Conservation (phyloP, 2,329 filamentous ascomycete species). For the Xylariaceae sp. region DNA sequence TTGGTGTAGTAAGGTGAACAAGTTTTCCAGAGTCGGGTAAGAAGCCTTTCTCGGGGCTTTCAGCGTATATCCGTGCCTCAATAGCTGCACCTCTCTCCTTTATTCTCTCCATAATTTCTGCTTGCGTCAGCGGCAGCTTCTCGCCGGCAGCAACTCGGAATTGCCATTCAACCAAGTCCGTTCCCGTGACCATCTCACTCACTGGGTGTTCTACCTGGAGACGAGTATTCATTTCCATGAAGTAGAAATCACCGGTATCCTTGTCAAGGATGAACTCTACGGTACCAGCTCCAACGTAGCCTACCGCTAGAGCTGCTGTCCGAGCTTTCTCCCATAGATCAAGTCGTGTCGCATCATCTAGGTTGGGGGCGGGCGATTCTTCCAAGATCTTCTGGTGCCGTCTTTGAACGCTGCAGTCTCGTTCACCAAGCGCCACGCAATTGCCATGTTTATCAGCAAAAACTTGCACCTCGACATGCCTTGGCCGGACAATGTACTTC, state of each 20-base stretch:
- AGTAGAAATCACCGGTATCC: constrained; percentile 79
- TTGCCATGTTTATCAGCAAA: constrained; percentile 83
- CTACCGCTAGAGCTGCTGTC: constrained; percentile 73
- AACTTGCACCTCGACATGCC: constrained; percentile 89
- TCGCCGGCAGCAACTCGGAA: constrained; percentile 73
- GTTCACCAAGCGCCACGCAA: constrained; percentile 83
- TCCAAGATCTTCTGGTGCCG: constrained; percentile 91
- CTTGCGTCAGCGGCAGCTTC: constrained; percentile 61
- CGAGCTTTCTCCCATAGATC: constrained; percentile 71
- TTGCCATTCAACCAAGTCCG: constrained; percentile 92
- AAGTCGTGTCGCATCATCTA: constrained; percentile 62
- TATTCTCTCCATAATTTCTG: constrained; percentile 76
- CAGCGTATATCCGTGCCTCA: constrained; percentile 95
- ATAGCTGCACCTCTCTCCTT: constrained; percentile 81
- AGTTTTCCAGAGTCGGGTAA: constrained; percentile 91
- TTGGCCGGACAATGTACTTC: constrained; percentile 77
- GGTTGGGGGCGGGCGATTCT: constrained; percentile 79
- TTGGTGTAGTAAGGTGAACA: constrained; percentile 79
- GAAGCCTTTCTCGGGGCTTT: constrained; percentile 90
- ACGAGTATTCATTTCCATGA: constrained; percentile 84
- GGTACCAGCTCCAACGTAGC: constrained; percentile 89
- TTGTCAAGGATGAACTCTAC: constrained; percentile 92
- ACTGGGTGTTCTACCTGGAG: constrained; percentile 97
- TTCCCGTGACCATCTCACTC: constrained; percentile 72
- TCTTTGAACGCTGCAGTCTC: constrained; percentile 86